These are phyloP conservation scores for Alternaria sp. DNA, from an alignment of 2,329 filamentous ascomycete species.

Conservation along the genomic window DNA sequence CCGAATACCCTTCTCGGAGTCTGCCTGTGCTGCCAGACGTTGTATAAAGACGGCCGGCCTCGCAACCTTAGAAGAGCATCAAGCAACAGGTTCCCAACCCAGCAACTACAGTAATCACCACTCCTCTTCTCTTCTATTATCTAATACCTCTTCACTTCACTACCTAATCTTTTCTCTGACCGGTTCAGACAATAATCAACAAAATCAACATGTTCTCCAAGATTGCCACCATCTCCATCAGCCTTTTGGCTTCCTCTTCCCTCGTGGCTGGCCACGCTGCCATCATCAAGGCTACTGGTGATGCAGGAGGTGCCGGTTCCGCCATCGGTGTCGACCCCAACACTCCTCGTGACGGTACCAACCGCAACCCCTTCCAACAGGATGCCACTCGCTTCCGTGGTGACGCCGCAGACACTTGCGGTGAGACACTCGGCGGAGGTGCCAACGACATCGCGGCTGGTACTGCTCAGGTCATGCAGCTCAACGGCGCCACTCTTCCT, in stretches of 20 bases:
- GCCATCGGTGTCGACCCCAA: constrained; percentile 60
- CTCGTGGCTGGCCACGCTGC: constrained; percentile 67
- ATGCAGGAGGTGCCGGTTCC: constrained; percentile 60
- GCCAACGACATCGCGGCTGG: constrained; percentile 64
- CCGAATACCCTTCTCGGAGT: not conserved
- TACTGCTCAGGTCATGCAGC: constrained; percentile 63
- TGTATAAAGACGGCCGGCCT: constrained; percentile 37
- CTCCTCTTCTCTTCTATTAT: constrained; percentile 34
- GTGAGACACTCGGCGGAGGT: constrained; percentile 64
- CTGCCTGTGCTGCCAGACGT: not conserved
- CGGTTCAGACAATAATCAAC: constrained; percentile 42
- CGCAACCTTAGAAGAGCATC: constrained; percentile 34
- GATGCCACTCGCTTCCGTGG: constrained; percentile 69
- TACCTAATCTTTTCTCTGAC: constrained; percentile 39
- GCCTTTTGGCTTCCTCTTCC: constrained; percentile 60
- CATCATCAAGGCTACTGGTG: constrained; percentile 64
- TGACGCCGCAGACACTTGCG: constrained; percentile 58
- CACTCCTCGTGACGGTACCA: constrained; percentile 68
- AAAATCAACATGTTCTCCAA: constrained; percentile 50
- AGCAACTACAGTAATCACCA: constrained; percentile 44
- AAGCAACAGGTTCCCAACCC: constrained; percentile 44
- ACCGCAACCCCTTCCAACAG: constrained; percentile 67
- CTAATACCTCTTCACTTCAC: constrained; percentile 31
- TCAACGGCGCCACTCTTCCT: constrained; percentile 63
- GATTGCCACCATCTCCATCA: constrained; percentile 50